phyloP scores from a whole-genome alignment of 805 yeast genomes.

The Pichia ethanolica region DNA sequence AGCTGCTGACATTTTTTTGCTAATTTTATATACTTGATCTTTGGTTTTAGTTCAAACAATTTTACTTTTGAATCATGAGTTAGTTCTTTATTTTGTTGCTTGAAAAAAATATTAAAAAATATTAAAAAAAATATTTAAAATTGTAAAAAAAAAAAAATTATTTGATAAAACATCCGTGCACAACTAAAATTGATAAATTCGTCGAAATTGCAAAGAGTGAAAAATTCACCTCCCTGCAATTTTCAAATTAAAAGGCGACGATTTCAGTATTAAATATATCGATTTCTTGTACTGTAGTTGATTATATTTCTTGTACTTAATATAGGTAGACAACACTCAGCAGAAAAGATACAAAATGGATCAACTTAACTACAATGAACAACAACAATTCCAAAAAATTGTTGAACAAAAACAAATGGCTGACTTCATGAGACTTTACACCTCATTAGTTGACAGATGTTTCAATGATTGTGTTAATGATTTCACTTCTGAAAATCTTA shows the following conservation, averaged over 20 bases:
- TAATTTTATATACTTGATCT: no score
- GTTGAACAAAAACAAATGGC: conserved; percentile 98
- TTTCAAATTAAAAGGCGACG: background rate
- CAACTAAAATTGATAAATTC: no score
- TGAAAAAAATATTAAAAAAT: no score
- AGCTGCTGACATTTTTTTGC: background rate
- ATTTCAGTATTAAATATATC: background rate
- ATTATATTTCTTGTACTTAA: no score
- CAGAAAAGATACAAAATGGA: conserved; percentile 55
- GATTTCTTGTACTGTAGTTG: no score
- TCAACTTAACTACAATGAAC: conserved; percentile 89
- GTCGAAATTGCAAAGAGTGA: no score
- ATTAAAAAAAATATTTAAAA: no score
- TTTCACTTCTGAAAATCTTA: conserved; percentile 85
- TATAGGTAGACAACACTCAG: background rate
- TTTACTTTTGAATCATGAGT: no score
- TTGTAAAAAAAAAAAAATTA: no score
- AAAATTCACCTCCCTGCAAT: no score
- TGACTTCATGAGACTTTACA: conserved; percentile 95
- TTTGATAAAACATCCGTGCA: no score
- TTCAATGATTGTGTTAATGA: conserved; percentile 97
- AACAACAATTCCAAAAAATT: conserved; percentile 90
- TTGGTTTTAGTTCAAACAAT: background rate
- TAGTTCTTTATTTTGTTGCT: no score
- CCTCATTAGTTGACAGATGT: conserved; percentile 93